Conservation (phyloP, 2,329 filamentous ascomycete species). For the Trichoderma sp. region DNA sequence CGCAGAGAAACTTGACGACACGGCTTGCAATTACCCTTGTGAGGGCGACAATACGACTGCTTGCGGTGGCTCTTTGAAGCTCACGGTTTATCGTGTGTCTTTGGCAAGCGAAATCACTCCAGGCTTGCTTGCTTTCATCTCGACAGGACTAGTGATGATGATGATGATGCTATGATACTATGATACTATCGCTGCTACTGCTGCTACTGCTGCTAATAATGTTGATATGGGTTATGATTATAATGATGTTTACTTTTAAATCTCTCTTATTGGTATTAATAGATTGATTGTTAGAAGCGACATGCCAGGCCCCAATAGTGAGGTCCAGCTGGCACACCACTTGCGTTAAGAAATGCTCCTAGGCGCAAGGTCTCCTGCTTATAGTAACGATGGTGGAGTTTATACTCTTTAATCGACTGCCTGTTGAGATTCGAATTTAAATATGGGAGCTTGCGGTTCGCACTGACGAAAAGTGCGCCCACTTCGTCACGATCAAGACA, state of each 20-base stretch:
- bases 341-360: too few relatives aligned
- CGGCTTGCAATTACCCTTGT: conserved; percentile 56
- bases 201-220: not conserved
- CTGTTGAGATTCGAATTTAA: too few relatives aligned
- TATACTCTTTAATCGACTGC: too few relatives aligned
- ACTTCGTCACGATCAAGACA: too few relatives aligned
- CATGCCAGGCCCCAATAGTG: too few relatives aligned
- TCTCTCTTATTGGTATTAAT: not conserved
- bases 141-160: not conserved
- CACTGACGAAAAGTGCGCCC: too few relatives aligned
- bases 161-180: not conserved
- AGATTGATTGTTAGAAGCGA: too few relatives aligned
- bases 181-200: too few relatives aligned
- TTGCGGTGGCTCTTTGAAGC: conserved; percentile 58
- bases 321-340: too few relatives aligned
- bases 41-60: conserved; percentile 55
- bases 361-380: too few relatives aligned
- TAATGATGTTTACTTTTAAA: not conserved
- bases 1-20: conserved; percentile 51
- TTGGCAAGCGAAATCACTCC: not conserved
- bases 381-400: too few relatives aligned
- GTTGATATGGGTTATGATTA: not conserved
- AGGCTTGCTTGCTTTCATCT: not conserved
- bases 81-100: conserved; percentile 50
- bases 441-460: too few relatives aligned